Conservation (phyloP, 345 rosid species). For the Bretschneidera sinensis region DNA sequence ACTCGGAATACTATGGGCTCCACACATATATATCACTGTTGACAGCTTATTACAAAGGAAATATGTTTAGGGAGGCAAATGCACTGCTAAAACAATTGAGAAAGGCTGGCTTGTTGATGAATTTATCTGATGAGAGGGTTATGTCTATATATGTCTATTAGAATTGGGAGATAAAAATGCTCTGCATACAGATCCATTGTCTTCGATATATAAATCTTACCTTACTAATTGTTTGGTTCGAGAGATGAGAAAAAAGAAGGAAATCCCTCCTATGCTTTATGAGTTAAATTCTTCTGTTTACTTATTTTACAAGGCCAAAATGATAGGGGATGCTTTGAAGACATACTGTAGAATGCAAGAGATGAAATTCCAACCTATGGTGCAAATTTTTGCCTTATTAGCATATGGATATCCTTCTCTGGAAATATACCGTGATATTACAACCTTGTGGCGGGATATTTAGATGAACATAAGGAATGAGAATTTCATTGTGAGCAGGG, state of each 20-base stretch:
- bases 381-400: constrained; percentile 56
- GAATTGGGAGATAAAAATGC: constrained; percentile 26
- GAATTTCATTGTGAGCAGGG: constrained; percentile 41
- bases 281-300: constrained; percentile 71
- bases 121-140: constrained; percentile 30
- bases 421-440: constrained; percentile 59
- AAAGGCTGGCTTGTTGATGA: constrained; percentile 38
- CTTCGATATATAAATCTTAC: constrained; percentile 28
- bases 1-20: constrained; percentile 37
- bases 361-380: constrained; percentile 44
- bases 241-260: constrained; percentile 36
- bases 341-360: constrained; percentile 51
- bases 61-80: constrained; percentile 56
- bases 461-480: constrained; percentile 43
- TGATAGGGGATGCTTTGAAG: constrained; percentile 65
- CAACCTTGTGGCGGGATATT: constrained; percentile 82
- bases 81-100: constrained; percentile 51
- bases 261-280: constrained; percentile 29
- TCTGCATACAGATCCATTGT: constrained; percentile 8
- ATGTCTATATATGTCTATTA: constrained; percentile 17
- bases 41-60: constrained; percentile 44
- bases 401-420: constrained; percentile 49
- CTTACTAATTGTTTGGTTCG: constrained; percentile 34
- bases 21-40: constrained; percentile 40
- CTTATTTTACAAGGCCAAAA: constrained; percentile 80